Evolutionary conservation across 1,284 basidiomycete species (phyloP), one percentile per base, ranked within the genome.

Genomic region (Clitocybe nebularis): DNA sequence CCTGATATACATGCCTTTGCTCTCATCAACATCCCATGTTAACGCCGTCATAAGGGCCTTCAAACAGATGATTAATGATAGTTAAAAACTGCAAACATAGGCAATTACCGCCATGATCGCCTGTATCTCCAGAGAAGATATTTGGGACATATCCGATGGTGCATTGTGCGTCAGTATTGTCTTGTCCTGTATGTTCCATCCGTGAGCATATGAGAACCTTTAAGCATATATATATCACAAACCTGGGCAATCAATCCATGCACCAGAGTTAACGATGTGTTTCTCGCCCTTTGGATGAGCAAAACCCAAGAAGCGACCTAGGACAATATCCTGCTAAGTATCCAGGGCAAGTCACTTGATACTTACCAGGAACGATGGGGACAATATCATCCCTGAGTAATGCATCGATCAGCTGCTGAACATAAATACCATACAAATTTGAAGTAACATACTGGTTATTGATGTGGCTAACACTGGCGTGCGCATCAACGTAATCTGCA

Each of bases 401-500:
- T 16, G 3, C 9, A 16, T 32, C 11, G 14, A 32, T 32, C 9
- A 32, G 5, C 13, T n/a, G n/a, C n/a, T n/a, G n/a, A n/a, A n/a
- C n/a, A n/a, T n/a, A n/a, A n/a, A n/a, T n/a, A n/a, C n/a, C 14
- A 9, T 14, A 14, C 2, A 9, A 9, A 5, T 16, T 7, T 16
- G 3, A 32, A 46, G 51, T 41, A 22, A 48, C 62, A 9, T 50
- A 68, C 63, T 66, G 53, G 53, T 82, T 78, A 48, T 72, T 77
- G 40, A 81, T 63, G 36, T 70, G 78, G 13, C 68, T 70, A 16
- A 78, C 44, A 22, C 59, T 40, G 10, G 63, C 34, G 29, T 73
- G 59, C 9, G 58, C 54, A 52, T 84, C 79, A 20, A 84, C 69
- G 46, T 76, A 81, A 50, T 79, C 48, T 1, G 78, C 80, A 41